Conservation (phyloP, 805 yeast species). For the Dipodascus geniculatus region DNA sequence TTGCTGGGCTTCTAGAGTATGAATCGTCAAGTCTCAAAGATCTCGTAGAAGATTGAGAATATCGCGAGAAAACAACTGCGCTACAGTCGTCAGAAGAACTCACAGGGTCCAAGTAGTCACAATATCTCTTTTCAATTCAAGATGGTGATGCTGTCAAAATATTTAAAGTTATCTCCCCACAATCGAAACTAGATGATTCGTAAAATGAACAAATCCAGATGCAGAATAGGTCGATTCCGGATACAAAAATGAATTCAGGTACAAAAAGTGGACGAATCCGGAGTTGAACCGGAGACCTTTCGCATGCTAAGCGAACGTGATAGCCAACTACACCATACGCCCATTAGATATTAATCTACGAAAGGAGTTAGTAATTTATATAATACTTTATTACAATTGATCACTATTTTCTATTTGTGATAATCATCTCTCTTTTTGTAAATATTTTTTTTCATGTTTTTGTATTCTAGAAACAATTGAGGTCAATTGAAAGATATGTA, state of each 20-base stretch:
- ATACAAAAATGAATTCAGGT: neutral
- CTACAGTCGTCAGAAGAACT: neutral
- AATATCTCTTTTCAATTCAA: neutral
- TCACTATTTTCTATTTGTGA: too few species aligned
- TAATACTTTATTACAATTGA: too few species aligned
- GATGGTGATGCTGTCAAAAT: neutral
- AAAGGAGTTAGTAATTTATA: too few species aligned
- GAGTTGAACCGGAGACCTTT: conserved; percentile 2
- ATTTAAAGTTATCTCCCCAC: neutral
- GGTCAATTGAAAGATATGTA: too few species aligned
- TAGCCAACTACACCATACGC: conserved; percentile 1
- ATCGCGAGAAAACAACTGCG: neutral
- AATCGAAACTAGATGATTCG: neutral
- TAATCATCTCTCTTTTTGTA: too few species aligned
- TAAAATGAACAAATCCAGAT: neutral
- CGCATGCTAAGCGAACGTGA: conserved; percentile 2
- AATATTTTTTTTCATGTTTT: too few species aligned
- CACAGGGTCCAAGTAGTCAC: neutral
- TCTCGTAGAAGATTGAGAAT: neutral
- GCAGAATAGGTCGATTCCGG: neutral
- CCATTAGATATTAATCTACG: too few species aligned
- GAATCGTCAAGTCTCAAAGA: neutral
- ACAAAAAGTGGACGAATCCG: neutral
- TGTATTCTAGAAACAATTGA: too few species aligned
- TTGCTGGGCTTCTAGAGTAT: too few species aligned